Evolutionary conservation across 768 basidiomycete genomes (phyloP).

Genomic region (Pleurotus eryngii): DNA sequence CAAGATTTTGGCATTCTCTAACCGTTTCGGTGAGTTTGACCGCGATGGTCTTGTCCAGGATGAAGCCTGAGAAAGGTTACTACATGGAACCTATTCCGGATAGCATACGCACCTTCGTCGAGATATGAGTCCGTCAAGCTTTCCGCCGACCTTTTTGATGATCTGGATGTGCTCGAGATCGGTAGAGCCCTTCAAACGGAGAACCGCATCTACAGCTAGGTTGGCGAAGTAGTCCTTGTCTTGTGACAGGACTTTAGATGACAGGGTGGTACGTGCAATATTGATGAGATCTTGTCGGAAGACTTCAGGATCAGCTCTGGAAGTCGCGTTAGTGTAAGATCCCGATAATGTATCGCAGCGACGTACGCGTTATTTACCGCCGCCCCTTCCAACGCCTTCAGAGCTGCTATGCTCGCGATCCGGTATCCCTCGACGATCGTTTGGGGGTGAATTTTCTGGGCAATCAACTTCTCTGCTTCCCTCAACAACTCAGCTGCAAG

Average conservation of each 20-base stretch:
- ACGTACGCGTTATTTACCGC: slow-evolving; percentile 84
- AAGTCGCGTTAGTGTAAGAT: neutral
- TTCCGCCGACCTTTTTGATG: slow-evolving; percentile 99
- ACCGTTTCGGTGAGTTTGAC: slow-evolving; percentile 93
- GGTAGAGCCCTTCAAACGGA: slow-evolving; percentile 93
- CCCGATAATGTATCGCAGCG: neutral
- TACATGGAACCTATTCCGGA: neutral
- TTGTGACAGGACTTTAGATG: slow-evolving; percentile 93
- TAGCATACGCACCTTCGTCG: slow-evolving; percentile 69
- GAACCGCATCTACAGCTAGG: slow-evolving; percentile 94
- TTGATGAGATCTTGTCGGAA: slow-evolving; percentile 94
- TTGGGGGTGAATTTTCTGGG: slow-evolving; percentile 93
- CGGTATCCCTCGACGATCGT: slow-evolving; percentile 97
- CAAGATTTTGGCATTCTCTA: slow-evolving; percentile 93
- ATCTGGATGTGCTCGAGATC: slow-evolving; percentile 98
- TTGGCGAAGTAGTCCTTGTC: slow-evolving; percentile 99
- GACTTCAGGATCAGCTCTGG: slow-evolving; percentile 63
- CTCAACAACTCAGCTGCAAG: slow-evolving; percentile 87
- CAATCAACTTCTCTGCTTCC: slow-evolving; percentile 94
- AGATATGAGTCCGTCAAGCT: slow-evolving; percentile 98
- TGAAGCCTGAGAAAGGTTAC: slow-evolving; percentile 64
- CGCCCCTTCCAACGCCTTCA: slow-evolving; percentile 78
- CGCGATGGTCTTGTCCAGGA: slow-evolving; percentile 93
- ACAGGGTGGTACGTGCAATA: slow-evolving; percentile 93
- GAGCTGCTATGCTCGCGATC: slow-evolving; percentile 81